These are phyloP conservation scores for Umbelopsis sp. DNA, from an alignment of 192 early-diverging fungal genomes.

Conservation along the genomic window DNA sequence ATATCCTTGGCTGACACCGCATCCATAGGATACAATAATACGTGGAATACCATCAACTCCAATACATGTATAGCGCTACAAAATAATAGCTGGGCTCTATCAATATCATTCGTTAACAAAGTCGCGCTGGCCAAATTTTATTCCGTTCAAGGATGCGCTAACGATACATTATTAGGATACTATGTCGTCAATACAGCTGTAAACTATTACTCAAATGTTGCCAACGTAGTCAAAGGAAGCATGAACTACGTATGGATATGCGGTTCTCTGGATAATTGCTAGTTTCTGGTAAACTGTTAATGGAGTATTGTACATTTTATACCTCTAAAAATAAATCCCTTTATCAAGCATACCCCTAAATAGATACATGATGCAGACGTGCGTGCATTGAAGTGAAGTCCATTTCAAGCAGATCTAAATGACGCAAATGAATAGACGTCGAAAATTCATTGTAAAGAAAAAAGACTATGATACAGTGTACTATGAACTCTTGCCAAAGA, in stretches of 20 bases:
- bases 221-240: not conserved
- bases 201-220: not conserved
- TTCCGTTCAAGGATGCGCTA: not conserved
- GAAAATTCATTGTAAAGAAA: too few species aligned
- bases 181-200: not conserved
- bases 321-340: not conserved
- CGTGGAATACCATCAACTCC: not conserved
- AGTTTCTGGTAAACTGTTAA: not conserved
- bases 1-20: not conserved
- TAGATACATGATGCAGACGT: too few species aligned
- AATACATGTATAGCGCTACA: not conserved
- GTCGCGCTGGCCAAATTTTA: not conserved
- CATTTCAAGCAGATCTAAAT: too few species aligned
- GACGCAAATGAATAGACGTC: too few species aligned
- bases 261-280: not conserved
- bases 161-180: not conserved
- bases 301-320: not conserved
- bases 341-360: too few species aligned
- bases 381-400: too few species aligned
- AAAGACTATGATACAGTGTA: too few species aligned
- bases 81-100: not conserved
- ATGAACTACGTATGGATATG: not conserved
- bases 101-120: not conserved
- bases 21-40: not conserved
- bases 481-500: too few species aligned